Base-by-base conservation (phyloP, 2,329 filamentous ascomycete species). In the Dryadomyces quercivorus region DNA sequence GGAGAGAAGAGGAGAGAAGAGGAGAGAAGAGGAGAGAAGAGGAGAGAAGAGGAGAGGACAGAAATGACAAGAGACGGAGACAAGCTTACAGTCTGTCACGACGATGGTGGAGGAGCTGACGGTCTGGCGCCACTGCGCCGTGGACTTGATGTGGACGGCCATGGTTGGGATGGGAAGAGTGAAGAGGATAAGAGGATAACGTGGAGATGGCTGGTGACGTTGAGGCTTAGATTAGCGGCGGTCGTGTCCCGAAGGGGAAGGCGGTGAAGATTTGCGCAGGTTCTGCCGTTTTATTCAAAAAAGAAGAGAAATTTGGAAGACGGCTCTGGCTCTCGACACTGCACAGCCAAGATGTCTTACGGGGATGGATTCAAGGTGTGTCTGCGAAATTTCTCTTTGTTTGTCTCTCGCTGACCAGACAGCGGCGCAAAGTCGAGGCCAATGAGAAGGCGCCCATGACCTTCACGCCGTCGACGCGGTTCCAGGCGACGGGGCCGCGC, bases 21-120 rank as follows among this genome's bases (percentile, higher is more conserved):
- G 18, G n/a, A 18, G 16, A 13, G 10, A 7, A 4, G 34, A 63
- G 57, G n/a, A n/a, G n/a, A n/a, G n/a, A n/a, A 61, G 63, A 59
- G 57, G 40, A 48, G 51, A 40, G 57, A 49, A 57, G 48, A 51
- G 43, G 51, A 38, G 53, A 31, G 54, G 31, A 13, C 9, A 13
- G 21, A n/a, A 36, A 51, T 34, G 22, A 53, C n/a, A 15, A 2
- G 55, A 52, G 57, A 38, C 8, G 2, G 55, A 52, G 58, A 36
- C 20, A 36, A 15, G 43, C 59, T 34, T 31, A 95, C 90, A 97
- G 73, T 97, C 93, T 63, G 89, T 81, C 58, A 98, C 80, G 55
- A 96, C 88, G 58, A 96, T 80, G 63, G 80, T 82, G 55, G 86
- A 89, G 52, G 82, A 82, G 54, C 77, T 77, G 50, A 95, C 76